Evolutionary conservation across 2,329 filamentous ascomycete species (phyloP), one percentile per base, ranked within the genome.

Genomic region (Aspergillus cejpii): DNA sequence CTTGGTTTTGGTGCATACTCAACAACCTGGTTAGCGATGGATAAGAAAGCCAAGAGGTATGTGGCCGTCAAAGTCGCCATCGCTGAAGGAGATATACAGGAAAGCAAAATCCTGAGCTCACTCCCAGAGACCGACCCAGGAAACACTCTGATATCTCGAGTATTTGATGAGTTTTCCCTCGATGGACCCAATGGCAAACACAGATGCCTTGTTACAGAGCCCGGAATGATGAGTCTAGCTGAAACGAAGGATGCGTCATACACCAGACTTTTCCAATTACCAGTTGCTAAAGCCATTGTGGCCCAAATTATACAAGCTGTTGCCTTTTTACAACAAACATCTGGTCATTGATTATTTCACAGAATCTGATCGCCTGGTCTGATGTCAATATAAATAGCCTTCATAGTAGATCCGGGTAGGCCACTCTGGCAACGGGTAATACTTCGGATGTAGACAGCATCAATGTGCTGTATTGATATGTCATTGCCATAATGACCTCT

Each of bases 1-100:
- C 61, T 74, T 7, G 71, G 71, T 6, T 67, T 61, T 15, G 70
- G 72, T n/a, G 58, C 63, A 8, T 72, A 57, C 48, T 68, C 69
- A 10, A 74, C 67, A 12, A 65, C 70, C 29, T 74, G 67, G 71
- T 59, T 73, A 8, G 68, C 67, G 43, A 53, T 52, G 8, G 57
- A 67, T 47, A 6, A 34, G 26, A 27, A 31, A 14, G 21, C 14
- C 3, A 7, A 28, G 7, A 44, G 42, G 24, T 53, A 49, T 8
- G 41, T 51, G 3, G 40, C 43, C 7, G 28, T 41, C 12, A 43
- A 49, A 17, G 21, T 51, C 1, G 11, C 17, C 1, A n/a, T 39
- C 10, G 39, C 15, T 14, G 20, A 7, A 23, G 41, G 19, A 11
- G 17, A 29, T 21, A 26, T n/a, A 6, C 27, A 26, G n/a, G 36